Evolutionary conservation across 805 yeast species (phyloP), one percentile per base, ranked within the genome.

Genomic region (Metschnikowia borealis): DNA sequence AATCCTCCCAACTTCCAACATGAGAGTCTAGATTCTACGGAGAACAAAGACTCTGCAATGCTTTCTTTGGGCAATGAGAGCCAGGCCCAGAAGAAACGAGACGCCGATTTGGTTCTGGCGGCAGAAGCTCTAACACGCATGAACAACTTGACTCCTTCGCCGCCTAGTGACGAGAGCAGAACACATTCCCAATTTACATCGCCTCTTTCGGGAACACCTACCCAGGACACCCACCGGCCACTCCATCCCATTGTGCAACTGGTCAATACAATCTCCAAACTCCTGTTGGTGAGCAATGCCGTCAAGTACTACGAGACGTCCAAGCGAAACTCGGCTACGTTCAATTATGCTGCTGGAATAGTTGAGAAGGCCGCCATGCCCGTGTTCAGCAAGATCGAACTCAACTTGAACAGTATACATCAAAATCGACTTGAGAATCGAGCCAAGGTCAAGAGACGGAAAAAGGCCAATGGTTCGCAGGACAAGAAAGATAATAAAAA

Each of bases 401-500:
- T 63, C 48, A 77, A 68, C 60, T 68, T 72, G 58, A 77, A 72
- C 57, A 73, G 57, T 44, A 59, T 74, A 41, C 75, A 73, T 48
- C 68, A 65, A 46, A 67, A 66, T 13, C 48, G 52, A 18, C 60
- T 58, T 39, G 60, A 61, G 47, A 61, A 57, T 46, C 55, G 54
- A 14, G 51, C 53, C 18, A 50, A 51, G 33, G 44, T 44, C 15
- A 55, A 55, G 50, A 51, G 55, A 43, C 44, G 62, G 17, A 49
- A 49, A 34, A 29, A 51, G 10, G 45, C 36, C 10, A 46, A 23
- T 34, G 37, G 38, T n/a, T 20, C 55, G 45, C 47, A 68, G 45
- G 62, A 62, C 52, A 59, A 61, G 63, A 62, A 51, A 49, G 96
- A 89, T 60, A 85, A 91, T 23, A 80, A 88, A 52, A 84, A 84